Evolutionary conservation across 768 basidiomycete genomes (phyloP).

Genomic region (Boletellus ananas): DNA sequence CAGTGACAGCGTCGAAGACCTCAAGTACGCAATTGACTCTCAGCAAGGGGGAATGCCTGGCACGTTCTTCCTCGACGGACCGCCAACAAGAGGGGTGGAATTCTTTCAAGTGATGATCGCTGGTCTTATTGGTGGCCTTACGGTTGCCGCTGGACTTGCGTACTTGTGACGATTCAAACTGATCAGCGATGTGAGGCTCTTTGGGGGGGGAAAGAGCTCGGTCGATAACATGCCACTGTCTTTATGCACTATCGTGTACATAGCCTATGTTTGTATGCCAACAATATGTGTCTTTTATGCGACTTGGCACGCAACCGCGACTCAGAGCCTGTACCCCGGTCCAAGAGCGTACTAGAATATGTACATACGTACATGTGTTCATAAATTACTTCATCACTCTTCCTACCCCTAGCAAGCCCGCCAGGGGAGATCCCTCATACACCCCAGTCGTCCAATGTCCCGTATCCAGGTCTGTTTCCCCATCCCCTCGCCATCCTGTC

Average conservation of each 20-base stretch:
- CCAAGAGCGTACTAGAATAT: too few species aligned
- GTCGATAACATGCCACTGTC: slow-evolving; percentile 7
- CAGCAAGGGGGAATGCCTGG: slow-evolving; percentile 33
- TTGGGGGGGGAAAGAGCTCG: not conserved
- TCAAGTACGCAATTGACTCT: slow-evolving; percentile 31
- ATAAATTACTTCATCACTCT: slow-evolving; percentile 10
- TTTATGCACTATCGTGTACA: slow-evolving; percentile 9
- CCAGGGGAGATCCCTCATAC: slow-evolving; percentile 28
- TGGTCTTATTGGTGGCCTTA: slow-evolving; percentile 31
- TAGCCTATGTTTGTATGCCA: slow-evolving; percentile 2
- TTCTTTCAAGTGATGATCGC: slow-evolving; percentile 34
- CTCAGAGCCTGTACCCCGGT: not conserved
- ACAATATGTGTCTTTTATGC: slow-evolving; percentile 12
- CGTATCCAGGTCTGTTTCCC: slow-evolving; percentile 40
- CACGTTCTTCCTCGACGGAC: slow-evolving; percentile 21
- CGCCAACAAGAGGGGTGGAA: slow-evolving; percentile 14
- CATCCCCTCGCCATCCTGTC: slow-evolving; percentile 50
- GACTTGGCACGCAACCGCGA: not conserved
- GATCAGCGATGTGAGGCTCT: not conserved
- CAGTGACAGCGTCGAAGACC: slow-evolving; percentile 31
- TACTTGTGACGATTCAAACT: slow-evolving; percentile 30
- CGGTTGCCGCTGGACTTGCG: slow-evolving; percentile 28
- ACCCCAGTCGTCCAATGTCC: slow-evolving; percentile 56
- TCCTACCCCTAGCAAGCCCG: not conserved
- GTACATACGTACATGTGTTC: too few species aligned